A percentile compares a stretch with the other conserved stretches of the same genome.
Evolutionary conservation across 78 protist genomes (phyloP).

Genomic region (Dictyostelium firmibasis): DNA sequence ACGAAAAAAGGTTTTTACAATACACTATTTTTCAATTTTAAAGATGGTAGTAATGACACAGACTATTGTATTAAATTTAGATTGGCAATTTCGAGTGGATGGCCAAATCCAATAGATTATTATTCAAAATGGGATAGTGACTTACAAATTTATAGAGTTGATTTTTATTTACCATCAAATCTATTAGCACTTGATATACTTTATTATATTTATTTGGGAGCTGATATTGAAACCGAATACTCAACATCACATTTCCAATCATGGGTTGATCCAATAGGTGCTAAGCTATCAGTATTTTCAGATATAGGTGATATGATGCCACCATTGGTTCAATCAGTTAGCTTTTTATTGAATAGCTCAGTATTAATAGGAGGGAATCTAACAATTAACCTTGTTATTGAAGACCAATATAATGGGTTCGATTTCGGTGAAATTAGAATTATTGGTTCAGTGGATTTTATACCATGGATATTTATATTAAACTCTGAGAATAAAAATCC

Average conservation of each 20-base stretch:
- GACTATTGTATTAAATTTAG: neutral
- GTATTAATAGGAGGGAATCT: neutral
- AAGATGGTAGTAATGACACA: neutral
- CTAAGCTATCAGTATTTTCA: neutral
- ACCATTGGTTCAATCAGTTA: neutral
- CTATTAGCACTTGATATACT: neutral
- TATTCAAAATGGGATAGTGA: neutral
- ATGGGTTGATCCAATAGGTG: neutral
- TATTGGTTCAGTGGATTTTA: neutral
- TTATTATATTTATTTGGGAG: neutral
- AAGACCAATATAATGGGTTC: neutral
- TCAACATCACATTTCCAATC: neutral
- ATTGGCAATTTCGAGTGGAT: neutral
- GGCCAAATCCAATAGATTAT: neutral
- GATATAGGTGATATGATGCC: neutral
- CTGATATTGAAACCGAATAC: neutral
- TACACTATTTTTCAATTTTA: neutral
- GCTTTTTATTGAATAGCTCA: neutral
- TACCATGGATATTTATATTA: neutral
- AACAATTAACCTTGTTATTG: neutral
- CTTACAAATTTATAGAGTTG: neutral
- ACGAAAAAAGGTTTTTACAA: neutral
- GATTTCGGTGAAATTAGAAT: neutral
- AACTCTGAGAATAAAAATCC: neutral
- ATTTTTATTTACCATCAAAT: neutral